Evolutionary conservation across 2,329 filamentous ascomycete genomes (phyloP), one percentile per base, ranked within the genome.

Genomic region (Talaromyces pinophilus): DNA sequence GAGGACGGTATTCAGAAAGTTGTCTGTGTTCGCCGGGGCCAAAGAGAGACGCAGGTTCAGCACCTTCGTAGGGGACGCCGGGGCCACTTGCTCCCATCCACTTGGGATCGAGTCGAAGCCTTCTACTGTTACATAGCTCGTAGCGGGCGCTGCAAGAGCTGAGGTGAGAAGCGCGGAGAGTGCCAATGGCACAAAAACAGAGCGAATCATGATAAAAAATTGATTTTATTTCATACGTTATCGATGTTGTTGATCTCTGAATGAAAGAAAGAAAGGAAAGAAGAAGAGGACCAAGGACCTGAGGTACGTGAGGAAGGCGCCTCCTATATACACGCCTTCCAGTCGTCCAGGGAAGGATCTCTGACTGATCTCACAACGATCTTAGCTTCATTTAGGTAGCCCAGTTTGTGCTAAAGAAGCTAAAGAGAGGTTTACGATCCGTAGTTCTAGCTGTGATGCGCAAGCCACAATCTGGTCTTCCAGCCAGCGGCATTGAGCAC

Each of bases 11-110:
- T 30, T 57, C 50, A 61, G 10, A 19, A 62, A 44, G 3, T 66
- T 48, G 22, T 33, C 59, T 19, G 44, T 54, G 8, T 42, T 57
- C 1, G 19, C 55, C 5, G 33, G 59, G 3, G 54, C 52, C 22
- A 66, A 35, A 5, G 59, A 59, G 25, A 66, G 38, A 35, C 59
- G 64, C 33, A 66, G 19, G 33, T 66, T 38, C n/a, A 66, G 38
- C 22, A 30, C 25, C 33, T 66, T 50, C 22, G 19, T 35, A 10
- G 46, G 55, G 11, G 64, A 48, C 22, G 64, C 64, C 10, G 59
- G 40, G 15, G 55, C 28, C 17, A 66, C 13, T 30, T 52, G 59
- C 30, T 66, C 52, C 64, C 64, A 66, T 38, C 64, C 64, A 42
- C 64, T 28, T 38, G 64, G 64, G 48, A 66, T 50, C 35, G 60